phyloP scores from a whole-genome alignment of 1,284 basidiomycete species.

The Grifola frondosa region DNA sequence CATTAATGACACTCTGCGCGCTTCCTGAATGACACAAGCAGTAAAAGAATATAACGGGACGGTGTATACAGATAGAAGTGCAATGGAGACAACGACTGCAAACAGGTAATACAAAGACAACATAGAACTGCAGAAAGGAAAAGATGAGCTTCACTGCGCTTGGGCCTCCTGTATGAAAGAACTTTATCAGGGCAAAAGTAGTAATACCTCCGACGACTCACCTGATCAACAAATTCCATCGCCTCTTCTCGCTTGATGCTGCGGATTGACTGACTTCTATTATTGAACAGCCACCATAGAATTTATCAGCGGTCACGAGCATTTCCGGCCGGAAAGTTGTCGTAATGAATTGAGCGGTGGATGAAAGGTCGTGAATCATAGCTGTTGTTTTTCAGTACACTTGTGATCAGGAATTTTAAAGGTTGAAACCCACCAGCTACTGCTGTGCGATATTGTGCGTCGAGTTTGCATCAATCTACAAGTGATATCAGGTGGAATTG shows the following conservation, averaged over 20 bases:
- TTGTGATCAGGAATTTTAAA: neutral
- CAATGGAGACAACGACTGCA: slow-evolving; percentile 16
- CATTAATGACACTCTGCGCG: too few relatives aligned
- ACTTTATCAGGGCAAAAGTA: neutral
- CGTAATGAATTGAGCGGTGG: slow-evolving; percentile 94
- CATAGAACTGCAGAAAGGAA: neutral
- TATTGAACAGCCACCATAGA: slow-evolving; percentile 98
- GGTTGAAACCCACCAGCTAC: slow-evolving; percentile 73
- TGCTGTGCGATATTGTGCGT: slow-evolving; percentile 96
- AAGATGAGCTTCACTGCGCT: slow-evolving; percentile 41
- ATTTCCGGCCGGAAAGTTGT: slow-evolving; percentile 99
- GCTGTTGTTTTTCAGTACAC: slow-evolving; percentile 55
- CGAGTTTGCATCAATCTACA: slow-evolving; percentile 92
- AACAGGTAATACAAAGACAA: slow-evolving; percentile 7
- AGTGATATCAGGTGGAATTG: slow-evolving; percentile 1
- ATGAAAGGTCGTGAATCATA: slow-evolving; percentile 91
- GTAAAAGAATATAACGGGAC: too few relatives aligned
- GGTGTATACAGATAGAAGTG: slow-evolving; percentile 14
- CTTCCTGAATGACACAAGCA: too few relatives aligned
- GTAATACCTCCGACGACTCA: too few relatives aligned
- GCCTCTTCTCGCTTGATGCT: slow-evolving; percentile 83
- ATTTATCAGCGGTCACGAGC: slow-evolving; percentile 92
- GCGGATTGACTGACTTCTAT: slow-evolving; percentile 87
- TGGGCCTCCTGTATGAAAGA: slow-evolving; percentile 48
- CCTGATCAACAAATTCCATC: slow-evolving; percentile 87